These are phyloP conservation scores for Papiliotrema terrestris DNA, from an alignment of 1,284 basidiomycete species.

Conservation along the genomic window DNA sequence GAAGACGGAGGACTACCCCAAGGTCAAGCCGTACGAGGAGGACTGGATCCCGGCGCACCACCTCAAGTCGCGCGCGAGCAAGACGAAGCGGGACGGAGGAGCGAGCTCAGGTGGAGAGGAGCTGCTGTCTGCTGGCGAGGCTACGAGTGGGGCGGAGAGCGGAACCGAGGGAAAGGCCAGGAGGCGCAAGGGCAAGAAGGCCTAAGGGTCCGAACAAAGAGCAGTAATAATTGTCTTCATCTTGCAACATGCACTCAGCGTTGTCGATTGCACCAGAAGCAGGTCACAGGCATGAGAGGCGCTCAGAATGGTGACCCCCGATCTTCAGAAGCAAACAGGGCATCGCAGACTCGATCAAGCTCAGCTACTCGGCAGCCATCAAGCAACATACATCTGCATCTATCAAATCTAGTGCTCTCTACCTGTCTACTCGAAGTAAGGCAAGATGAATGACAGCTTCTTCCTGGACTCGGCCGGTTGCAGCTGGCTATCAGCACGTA, in stretches of 20 bases:
- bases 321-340: too few relatives aligned
- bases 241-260: too few relatives aligned
- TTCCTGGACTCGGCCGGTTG: constrained; percentile 64
- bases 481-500: constrained; percentile 31
- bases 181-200: constrained; percentile 33
- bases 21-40: constrained; percentile 73
- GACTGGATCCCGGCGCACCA: constrained; percentile 91
- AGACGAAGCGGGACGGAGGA: constrained; percentile 53
- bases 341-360: too few relatives aligned
- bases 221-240: too few relatives aligned
- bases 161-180: constrained; percentile 30
- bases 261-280: too few relatives aligned
- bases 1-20: constrained; percentile 59
- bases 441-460: constrained; percentile 76
- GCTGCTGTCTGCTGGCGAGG: constrained; percentile 34
- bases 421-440: constrained; percentile 49
- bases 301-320: too few relatives aligned
- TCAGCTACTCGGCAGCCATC: too few relatives aligned
- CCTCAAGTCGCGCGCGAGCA: constrained; percentile 55
- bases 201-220: background rate
- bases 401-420: background rate
- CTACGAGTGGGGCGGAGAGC: constrained; percentile 40
- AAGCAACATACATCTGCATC: background rate
- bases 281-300: too few relatives aligned
- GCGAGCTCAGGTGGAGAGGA: constrained; percentile 30